Conservation (phyloP, 1,284 basidiomycete genomes). For the Pterulicium gracile region DNA sequence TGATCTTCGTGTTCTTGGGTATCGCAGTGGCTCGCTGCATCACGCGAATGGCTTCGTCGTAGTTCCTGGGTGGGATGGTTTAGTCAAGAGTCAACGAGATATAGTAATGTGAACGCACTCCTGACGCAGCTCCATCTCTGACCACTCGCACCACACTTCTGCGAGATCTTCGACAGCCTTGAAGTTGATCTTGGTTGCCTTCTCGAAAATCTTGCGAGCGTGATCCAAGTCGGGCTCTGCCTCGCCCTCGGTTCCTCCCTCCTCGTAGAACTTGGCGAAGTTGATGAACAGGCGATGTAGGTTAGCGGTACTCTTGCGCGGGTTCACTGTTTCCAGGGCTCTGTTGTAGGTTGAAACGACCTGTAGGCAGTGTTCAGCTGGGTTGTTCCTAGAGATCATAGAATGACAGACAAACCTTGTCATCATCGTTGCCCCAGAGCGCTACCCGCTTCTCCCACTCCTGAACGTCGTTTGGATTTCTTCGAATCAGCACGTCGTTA, state of each 20-base stretch:
- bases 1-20: conserved; percentile 85
- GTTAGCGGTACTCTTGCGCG: conserved; percentile 87
- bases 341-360: conserved; percentile 88
- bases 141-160: conserved; percentile 99
- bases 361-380: conserved; percentile 22
- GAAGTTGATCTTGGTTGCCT: conserved; percentile 86
- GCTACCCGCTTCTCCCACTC: conserved; percentile 99
- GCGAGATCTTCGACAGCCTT: conserved; percentile 96
- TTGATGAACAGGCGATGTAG: conserved; percentile 88
- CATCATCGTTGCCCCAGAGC: conserved; percentile 87
- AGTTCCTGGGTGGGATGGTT: conserved; percentile 52
- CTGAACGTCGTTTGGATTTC: conserved; percentile 97
- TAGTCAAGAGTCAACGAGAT: background rate
- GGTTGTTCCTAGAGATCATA: conserved; percentile 5
- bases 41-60: conserved; percentile 87
- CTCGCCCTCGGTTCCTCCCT: conserved; percentile 73
- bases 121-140: conserved; percentile 94
- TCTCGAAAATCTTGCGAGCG: conserved; percentile 89
- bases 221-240: conserved; percentile 78
- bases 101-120: conserved; percentile 61
- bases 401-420: conserved; percentile 45
- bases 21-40: conserved; percentile 94
- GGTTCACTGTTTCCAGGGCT: conserved; percentile 83
- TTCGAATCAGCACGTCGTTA: conserved; percentile 88
- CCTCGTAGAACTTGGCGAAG: conserved; percentile 97